phyloP scores from a whole-genome alignment of 1,139 yeast genomes.

The Pichia terricola region DNA sequence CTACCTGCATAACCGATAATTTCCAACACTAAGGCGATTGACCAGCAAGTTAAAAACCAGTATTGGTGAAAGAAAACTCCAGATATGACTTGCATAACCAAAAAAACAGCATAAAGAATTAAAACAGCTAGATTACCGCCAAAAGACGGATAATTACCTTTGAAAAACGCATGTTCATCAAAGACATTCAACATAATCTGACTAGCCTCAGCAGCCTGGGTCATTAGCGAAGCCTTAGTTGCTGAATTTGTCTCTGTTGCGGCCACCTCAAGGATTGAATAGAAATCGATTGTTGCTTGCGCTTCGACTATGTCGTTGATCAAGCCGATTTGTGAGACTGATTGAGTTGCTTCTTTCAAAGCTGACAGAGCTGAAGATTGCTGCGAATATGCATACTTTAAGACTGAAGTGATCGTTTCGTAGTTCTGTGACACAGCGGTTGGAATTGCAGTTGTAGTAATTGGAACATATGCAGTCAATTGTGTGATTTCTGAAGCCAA shows the following conservation, averaged over 20 bases:
- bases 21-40: constrained; percentile 55
- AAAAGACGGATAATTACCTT: constrained; percentile 33
- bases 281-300: constrained; percentile 30
- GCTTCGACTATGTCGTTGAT: constrained; percentile 27
- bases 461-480: constrained; percentile 6
- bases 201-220: constrained; percentile 29
- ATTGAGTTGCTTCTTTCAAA: constrained; percentile 20
- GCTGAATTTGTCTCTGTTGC: constrained; percentile 33
- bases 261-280: constrained; percentile 27
- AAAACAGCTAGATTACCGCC: constrained; percentile 44
- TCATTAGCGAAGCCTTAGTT: constrained; percentile 26
- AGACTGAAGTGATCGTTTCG: constrained; percentile 14
- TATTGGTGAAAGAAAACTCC: constrained; percentile 48
- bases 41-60: constrained; percentile 64
- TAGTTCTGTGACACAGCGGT: constrained; percentile 10
- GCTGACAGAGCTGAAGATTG: constrained; percentile 6
- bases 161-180: constrained; percentile 25
- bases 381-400: constrained; percentile 6
- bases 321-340: constrained; percentile 15
- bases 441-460: constrained; percentile 13
- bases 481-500: constrained; percentile 1
- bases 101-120: constrained; percentile 37
- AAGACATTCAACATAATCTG: constrained; percentile 20
- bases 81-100: constrained; percentile 30
- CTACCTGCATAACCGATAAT: constrained; percentile 66